phyloP scores from a whole-genome alignment of 225 moss, liverwort and hornwort genomes.

The Pleurozium schreberi region DNA sequence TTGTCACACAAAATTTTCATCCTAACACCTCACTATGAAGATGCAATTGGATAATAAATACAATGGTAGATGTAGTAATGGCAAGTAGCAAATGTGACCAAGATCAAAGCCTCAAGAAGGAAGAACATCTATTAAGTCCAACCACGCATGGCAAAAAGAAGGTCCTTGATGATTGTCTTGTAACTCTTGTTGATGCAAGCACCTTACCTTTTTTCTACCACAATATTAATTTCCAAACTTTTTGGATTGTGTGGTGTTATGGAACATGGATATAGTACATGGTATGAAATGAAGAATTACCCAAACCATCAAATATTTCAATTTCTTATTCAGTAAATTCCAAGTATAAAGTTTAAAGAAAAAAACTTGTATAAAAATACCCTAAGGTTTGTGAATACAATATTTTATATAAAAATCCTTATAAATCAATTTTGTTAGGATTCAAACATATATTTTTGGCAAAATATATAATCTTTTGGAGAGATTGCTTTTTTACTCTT shows the following conservation, averaged over 20 bases:
- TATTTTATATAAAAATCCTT: not conserved
- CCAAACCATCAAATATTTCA: not conserved
- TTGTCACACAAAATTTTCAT: not conserved
- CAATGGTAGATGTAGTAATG: not conserved
- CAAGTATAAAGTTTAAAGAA: fast-evolving
- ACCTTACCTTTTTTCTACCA: not conserved
- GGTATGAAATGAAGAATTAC: not conserved
- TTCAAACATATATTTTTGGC: not conserved
- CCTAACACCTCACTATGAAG: fast-evolving
- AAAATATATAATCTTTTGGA: not conserved
- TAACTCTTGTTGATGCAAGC: fast-evolving
- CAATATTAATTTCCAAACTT: not conserved
- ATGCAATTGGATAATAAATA: fast-evolving
- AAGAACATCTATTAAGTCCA: not conserved
- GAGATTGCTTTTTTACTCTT: not conserved
- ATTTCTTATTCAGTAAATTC: not conserved
- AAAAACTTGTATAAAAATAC: not conserved
- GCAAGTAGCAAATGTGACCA: fast-evolving
- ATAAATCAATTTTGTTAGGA: not conserved
- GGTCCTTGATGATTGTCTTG: not conserved
- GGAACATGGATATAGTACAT: not conserved
- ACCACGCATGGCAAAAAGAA: fast-evolving
- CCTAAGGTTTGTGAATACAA: not conserved
- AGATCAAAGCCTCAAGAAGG: too few relatives aligned
- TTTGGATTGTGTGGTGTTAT: fast-evolving